phyloP scores from a whole-genome alignment of 257 asterid genomes.

The Apocynum venetum region DNA sequence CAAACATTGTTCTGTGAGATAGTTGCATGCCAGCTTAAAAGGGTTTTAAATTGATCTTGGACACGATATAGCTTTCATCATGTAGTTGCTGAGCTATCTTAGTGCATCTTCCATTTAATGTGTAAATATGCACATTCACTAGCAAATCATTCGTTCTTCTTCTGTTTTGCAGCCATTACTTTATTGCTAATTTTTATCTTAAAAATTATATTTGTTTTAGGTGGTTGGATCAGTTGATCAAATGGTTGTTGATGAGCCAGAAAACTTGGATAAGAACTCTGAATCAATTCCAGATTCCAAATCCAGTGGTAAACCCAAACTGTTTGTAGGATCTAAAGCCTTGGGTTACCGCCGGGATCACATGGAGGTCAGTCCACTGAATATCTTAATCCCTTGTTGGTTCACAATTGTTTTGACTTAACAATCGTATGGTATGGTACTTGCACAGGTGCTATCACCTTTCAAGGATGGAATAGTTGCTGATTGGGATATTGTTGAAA shows the following conservation, averaged over 20 bases:
- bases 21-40: neutral
- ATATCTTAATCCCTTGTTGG: neutral
- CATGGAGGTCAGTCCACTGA: conserved; percentile 65
- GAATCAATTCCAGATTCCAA: conserved; percentile 62
- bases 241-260: conserved; percentile 80
- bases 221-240: conserved; percentile 87
- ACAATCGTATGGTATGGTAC: conserved; percentile 16
- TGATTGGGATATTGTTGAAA: conserved; percentile 96
- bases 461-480: conserved; percentile 81
- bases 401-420: conserved; percentile 17
- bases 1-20: neutral
- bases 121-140: neutral
- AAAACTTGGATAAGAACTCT: conserved; percentile 63
- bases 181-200: conserved; percentile 4
- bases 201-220: conserved; percentile 31
- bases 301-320: conserved; percentile 67
- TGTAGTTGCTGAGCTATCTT: neutral
- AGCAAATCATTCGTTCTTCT: neutral
- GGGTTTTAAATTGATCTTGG: neutral
- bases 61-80: neutral
- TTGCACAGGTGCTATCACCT: conserved; percentile 72
- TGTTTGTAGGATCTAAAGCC: conserved; percentile 87
- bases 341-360: conserved; percentile 90
- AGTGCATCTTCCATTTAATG: neutral
- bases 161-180: neutral